phyloP scores from a whole-genome alignment of 2,329 filamentous ascomycete genomes.

The Leptographium wingfieldii region DNA sequence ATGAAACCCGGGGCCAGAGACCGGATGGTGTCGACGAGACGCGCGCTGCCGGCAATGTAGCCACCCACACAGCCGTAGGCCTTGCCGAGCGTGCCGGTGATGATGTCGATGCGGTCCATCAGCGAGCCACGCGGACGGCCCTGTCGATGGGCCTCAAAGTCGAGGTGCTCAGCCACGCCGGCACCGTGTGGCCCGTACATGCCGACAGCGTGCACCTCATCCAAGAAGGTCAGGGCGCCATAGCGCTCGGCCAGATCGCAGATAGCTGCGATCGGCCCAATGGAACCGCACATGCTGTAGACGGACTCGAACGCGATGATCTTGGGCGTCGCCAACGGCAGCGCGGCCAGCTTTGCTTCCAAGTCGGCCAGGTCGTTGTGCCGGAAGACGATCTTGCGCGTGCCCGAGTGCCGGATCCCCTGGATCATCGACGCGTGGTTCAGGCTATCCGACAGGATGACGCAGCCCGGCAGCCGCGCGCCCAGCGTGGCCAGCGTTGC shows the following conservation, averaged over 20 bases:
- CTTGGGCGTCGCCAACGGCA: constrained; percentile 78
- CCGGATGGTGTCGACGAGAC: constrained; percentile 82
- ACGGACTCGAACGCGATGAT: constrained; percentile 98
- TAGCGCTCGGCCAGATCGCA: constrained; percentile 97
- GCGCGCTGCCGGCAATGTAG: constrained; percentile 83
- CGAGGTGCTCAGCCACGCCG: constrained; percentile 92
- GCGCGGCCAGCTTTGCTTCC: constrained; percentile 79
- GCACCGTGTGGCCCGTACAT: constrained; percentile 97
- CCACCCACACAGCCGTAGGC: constrained; percentile 96
- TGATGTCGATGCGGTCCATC: constrained; percentile 95
- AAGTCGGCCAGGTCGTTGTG: constrained; percentile 93
- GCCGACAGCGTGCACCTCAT: constrained; percentile 96
- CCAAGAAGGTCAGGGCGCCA: constrained; percentile 90
- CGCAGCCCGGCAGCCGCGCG: constrained; percentile 89
- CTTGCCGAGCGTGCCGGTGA: constrained; percentile 93
- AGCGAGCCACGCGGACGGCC: constrained; percentile 69
- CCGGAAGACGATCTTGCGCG: constrained; percentile 96
- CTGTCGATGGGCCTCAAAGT: constrained; percentile 73
- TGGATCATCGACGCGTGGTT: constrained; percentile 99
- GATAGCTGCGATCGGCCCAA: constrained; percentile 90
- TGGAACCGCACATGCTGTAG: constrained; percentile 98
- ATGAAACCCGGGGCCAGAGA: constrained; percentile 96
- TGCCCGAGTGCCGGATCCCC: constrained; percentile 92
- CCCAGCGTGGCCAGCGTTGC: constrained; percentile 93
- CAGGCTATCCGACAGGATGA: constrained; percentile 92